Evolutionary conservation across 1,284 basidiomycete genomes (phyloP), one percentile per base, ranked within the genome.

Genomic region (Leccinum ponderosum): DNA sequence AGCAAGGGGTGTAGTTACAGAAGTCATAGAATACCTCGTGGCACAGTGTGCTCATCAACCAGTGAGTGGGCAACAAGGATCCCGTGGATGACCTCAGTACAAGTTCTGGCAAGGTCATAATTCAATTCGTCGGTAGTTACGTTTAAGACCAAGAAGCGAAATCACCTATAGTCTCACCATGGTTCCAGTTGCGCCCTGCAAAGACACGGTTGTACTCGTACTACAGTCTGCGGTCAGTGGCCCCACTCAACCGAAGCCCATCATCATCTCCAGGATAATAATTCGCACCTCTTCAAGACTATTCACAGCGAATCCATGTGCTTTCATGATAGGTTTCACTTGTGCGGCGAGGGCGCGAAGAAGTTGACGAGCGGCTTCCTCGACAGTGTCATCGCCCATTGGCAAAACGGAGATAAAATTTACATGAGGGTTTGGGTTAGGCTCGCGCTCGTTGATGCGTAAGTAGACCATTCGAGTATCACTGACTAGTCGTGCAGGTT

Each of bases 111-210:
- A 31, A 22, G 2, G 25, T 35, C 54, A 17, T 20, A 9, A 50
- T 17, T n/a, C 27, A 29, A 27, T 54, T 53, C 55, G 31, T 52
- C 25, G 22, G 6, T 25, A 55, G 53, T 25, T 39, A 22, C 31
- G 25, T 29, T 37, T n/a, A 12, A 35, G 50, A 56, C 6, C 48
- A 42, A 54, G 35, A 33, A 39, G 31, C 11, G 35, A 22, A 37
- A 66, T 65, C 65, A 89, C 90, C 90, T 59, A 93, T 78, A 11
- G 84, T 87, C 74, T 93, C 90, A 2, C 91, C 91, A 60, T 78
- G 79, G 62, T 92, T 89, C 91, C 91, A 93, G 69, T 93, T 93
- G 51, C 91, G 80, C 4, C 90, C 91, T 12, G 86, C 82, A 72
- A 93, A 93, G 6, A 93, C 89, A 11, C 66, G 69, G 70, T 93